phyloP scores from a whole-genome alignment of 1,284 basidiomycete genomes.

The Stereum hirsutum region DNA sequence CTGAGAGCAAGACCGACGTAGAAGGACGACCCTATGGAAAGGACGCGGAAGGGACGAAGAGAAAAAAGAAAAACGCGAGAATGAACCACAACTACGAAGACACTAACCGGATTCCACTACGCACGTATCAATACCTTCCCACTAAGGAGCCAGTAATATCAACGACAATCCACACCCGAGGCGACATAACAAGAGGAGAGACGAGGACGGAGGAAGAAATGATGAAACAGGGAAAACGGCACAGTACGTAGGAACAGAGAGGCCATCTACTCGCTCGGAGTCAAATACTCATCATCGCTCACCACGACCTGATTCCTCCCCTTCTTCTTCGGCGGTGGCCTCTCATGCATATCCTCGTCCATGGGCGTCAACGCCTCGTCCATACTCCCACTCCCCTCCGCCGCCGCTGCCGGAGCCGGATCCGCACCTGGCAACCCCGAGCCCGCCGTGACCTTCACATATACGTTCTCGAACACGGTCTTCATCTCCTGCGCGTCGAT shows the following conservation, averaged over 20 bases:
- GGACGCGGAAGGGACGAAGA: neutral
- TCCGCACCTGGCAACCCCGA: conserved; percentile 70
- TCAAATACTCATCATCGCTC: conserved; percentile 60
- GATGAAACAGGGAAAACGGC: no score
- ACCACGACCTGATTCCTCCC: conserved; percentile 60
- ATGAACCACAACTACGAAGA: neutral
- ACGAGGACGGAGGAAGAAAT: no score
- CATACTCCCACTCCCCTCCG: conserved; percentile 21
- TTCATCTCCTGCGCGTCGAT: conserved; percentile 91
- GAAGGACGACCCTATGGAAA: neutral
- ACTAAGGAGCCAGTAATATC: no score
- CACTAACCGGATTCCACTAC: neutral
- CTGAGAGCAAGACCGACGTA: no score
- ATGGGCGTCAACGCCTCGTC: conserved; percentile 69
- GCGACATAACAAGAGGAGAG: no score
- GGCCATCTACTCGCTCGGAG: conserved; percentile 22
- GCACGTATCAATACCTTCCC: no score
- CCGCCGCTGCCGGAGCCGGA: conserved; percentile 24
- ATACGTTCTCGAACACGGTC: conserved; percentile 67
- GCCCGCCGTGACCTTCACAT: conserved; percentile 47
- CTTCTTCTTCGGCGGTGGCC: conserved; percentile 37
- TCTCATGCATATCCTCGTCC: conserved; percentile 66
- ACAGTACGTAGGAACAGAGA: no score
- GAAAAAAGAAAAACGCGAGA: neutral
- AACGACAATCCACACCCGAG: no score